These are phyloP conservation scores for Rauvolfia tetraphylla DNA, from an alignment of 257 asterid species.

Conservation along the genomic window DNA sequence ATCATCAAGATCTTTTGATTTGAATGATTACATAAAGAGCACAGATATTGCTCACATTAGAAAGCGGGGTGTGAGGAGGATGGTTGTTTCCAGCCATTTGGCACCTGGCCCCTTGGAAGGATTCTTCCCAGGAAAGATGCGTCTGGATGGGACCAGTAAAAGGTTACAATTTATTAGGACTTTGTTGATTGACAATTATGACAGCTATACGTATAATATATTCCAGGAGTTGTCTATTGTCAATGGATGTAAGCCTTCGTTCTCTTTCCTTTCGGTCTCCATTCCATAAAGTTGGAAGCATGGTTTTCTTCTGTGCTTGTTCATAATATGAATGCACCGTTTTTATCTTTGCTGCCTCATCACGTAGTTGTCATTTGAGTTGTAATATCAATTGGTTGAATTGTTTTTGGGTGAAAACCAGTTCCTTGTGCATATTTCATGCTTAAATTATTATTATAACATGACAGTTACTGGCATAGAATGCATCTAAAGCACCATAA, in stretches of 20 bases:
- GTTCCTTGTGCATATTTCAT: background rate
- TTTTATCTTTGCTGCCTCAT: background rate
- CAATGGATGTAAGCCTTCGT: conserved; percentile 68
- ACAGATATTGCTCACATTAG: conserved; percentile 23
- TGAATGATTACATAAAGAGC: conserved; percentile 33
- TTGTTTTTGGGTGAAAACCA: background rate
- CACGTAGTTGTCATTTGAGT: background rate
- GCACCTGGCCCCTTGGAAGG: conserved; percentile 65
- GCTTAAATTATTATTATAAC: background rate
- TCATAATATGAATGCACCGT: background rate
- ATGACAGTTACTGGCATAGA: background rate
- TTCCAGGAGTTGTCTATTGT: conserved; percentile 85
- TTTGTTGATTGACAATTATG: conserved; percentile 88
- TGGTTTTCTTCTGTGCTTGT: background rate
- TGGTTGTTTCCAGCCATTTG: conserved; percentile 49
- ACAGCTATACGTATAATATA: conserved; percentile 93
- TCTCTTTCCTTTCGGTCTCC: conserved; percentile 9
- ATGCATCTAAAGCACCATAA: background rate
- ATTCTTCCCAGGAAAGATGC: conserved; percentile 42
- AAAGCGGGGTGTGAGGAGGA: conserved; percentile 33
- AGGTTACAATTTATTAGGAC: conserved; percentile 65
- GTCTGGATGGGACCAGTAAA: conserved; percentile 36
- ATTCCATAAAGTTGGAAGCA: background rate
- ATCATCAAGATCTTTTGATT: conserved; percentile 37
- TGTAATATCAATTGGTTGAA: background rate